These are phyloP conservation scores for Rhynchospora tenuis DNA, from an alignment of 176 grass and related monocot genomes.

Conservation along the genomic window DNA sequence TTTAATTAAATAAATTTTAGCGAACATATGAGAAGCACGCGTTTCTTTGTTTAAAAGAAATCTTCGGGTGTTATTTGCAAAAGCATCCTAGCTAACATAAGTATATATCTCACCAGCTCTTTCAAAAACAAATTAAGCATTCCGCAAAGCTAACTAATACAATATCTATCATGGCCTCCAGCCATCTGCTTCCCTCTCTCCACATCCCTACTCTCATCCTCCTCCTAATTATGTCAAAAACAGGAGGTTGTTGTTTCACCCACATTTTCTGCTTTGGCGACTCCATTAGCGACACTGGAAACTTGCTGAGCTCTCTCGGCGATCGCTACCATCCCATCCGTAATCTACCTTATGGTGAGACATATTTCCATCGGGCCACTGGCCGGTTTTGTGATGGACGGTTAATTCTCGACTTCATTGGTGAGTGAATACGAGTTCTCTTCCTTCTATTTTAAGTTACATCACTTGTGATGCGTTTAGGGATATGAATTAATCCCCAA, in stretches of 20 bases:
- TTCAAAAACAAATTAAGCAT: background rate
- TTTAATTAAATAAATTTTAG: too few relatives aligned
- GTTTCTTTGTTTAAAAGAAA: background rate
- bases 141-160: background rate
- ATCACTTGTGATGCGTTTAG: background rate
- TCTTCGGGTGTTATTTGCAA: background rate
- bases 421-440: conserved; percentile 24
- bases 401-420: conserved; percentile 80
- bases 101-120: background rate
- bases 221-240: background rate
- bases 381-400: conserved; percentile 72
- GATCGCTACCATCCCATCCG: conserved; percentile 22
- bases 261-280: conserved; percentile 86
- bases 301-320: conserved; percentile 41
- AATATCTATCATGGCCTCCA: background rate
- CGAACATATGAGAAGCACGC: too few relatives aligned
- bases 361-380: conserved; percentile 53
- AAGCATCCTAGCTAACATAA: background rate
- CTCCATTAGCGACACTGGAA: conserved; percentile 80
- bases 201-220: background rate
- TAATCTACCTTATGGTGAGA: conserved; percentile 51
- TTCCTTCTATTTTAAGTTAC: background rate
- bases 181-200: background rate
- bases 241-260: conserved; percentile 41
- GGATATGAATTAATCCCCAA: background rate